Conservation (phyloP, 257 asterid species). For the Solanum gandarillasii region DNA sequence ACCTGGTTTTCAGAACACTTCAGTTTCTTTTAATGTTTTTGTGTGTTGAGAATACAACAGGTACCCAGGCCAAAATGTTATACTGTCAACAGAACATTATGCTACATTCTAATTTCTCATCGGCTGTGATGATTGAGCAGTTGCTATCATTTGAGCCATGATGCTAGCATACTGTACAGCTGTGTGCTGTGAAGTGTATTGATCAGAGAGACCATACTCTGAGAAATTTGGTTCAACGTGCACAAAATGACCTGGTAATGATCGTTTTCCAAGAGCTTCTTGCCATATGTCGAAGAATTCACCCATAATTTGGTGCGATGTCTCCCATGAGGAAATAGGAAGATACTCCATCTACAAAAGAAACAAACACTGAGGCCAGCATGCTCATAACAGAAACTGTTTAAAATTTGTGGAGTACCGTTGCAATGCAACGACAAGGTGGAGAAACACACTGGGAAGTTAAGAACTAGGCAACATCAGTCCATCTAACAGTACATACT, state of each 20-base stretch:
- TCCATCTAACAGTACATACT: neutral
- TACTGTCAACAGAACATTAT: neutral
- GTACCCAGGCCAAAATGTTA: neutral
- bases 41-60: neutral
- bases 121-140: constrained; percentile 62
- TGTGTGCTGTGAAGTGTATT: constrained; percentile 67
- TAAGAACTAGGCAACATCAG: neutral
- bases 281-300: constrained; percentile 85
- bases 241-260: constrained; percentile 84
- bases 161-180: constrained; percentile 83
- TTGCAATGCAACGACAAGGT: neutral
- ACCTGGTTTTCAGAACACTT: neutral
- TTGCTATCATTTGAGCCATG: constrained; percentile 77
- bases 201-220: constrained; percentile 71
- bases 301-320: constrained; percentile 72
- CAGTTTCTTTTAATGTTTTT: neutral
- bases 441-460: neutral
- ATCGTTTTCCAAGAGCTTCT: constrained; percentile 71
- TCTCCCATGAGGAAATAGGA: constrained; percentile 86
- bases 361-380: neutral
- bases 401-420: neutral
- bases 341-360: constrained; percentile 81
- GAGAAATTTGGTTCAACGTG: constrained; percentile 74
- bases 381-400: neutral
- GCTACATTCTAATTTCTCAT: constrained; percentile 41